These are phyloP conservation scores for Diatrype stigma DNA, from an alignment of 2,329 filamentous ascomycete species.

Conservation along the genomic window DNA sequence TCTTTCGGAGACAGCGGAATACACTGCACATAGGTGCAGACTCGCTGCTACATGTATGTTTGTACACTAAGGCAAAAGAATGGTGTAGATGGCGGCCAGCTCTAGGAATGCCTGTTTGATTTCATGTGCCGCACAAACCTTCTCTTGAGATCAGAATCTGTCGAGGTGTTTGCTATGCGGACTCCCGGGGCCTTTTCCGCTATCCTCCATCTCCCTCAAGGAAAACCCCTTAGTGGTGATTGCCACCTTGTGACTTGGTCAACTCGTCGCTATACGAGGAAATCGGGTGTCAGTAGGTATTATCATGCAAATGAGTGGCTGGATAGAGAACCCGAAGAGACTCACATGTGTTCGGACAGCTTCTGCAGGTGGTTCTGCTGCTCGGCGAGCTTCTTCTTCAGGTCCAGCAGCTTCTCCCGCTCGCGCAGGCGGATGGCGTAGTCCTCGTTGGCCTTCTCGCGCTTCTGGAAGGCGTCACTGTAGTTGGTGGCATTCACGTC, in stretches of 20 bases:
- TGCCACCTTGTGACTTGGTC: conserved; percentile 67
- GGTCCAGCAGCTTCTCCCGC: conserved; percentile 78
- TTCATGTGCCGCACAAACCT: not conserved
- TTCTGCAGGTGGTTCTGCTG: conserved; percentile 82
- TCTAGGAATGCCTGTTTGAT: conserved; percentile 3
- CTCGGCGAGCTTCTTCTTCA: conserved; percentile 69
- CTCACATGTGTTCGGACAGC: conserved; percentile 82
- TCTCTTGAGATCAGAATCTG: not conserved
- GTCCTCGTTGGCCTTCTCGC: conserved; percentile 84
- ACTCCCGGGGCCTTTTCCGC: not conserved
- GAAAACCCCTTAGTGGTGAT: conserved; percentile 50
- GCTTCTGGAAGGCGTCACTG: conserved; percentile 89
- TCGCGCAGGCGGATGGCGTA: conserved; percentile 82
- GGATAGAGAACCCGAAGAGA: too few relatives aligned
- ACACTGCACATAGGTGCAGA: conserved; percentile 7
- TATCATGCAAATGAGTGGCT: not conserved
- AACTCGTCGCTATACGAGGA: conserved; percentile 62
- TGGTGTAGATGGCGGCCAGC: conserved; percentile 10
- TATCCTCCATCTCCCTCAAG: not conserved
- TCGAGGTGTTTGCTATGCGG: not conserved
- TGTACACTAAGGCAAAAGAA: conserved; percentile 25
- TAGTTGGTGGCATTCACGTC: conserved; percentile 9
- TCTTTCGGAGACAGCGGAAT: conserved; percentile 14
- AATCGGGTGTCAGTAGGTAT: conserved; percentile 7
- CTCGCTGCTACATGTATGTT: conserved; percentile 7